phyloP scores from a whole-genome alignment of 129 eudicot genomes.

The Centaurea solstitialis region DNA sequence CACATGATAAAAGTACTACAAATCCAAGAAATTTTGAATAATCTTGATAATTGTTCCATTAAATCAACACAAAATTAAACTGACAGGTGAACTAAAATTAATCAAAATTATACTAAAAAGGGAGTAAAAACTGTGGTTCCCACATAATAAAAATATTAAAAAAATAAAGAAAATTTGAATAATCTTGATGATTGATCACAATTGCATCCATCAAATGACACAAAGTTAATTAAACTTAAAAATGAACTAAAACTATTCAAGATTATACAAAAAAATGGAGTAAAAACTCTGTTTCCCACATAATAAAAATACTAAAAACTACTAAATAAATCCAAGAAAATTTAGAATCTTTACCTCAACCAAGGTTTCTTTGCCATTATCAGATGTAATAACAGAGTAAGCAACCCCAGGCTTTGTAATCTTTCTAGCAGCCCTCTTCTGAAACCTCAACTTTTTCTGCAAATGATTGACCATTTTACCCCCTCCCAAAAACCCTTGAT shows the following conservation, averaged over 20 bases:
- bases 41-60: constrained; percentile 11
- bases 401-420: constrained; percentile 72
- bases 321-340: not conserved
- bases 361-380: constrained; percentile 64
- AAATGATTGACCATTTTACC: constrained; percentile 55
- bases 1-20: no score
- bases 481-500: constrained; percentile 59
- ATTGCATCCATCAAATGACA: not conserved
- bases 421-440: constrained; percentile 31
- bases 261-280: constrained; percentile 1
- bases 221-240: not conserved
- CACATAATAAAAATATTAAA: no score
- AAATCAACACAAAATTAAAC: no score
- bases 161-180: no score
- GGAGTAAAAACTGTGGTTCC: no score
- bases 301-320: not conserved
- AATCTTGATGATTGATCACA: constrained; percentile 20
- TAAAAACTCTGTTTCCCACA: not conserved
- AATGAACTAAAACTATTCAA: not conserved
- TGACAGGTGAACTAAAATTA: no score
- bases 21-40: not conserved
- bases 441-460: constrained; percentile 49
- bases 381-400: constrained; percentile 76
- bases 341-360: constrained; percentile 41
- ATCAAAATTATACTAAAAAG: no score